Conservation (phyloP, 2,329 filamentous ascomycete genomes). For the Geosmithia flava region DNA sequence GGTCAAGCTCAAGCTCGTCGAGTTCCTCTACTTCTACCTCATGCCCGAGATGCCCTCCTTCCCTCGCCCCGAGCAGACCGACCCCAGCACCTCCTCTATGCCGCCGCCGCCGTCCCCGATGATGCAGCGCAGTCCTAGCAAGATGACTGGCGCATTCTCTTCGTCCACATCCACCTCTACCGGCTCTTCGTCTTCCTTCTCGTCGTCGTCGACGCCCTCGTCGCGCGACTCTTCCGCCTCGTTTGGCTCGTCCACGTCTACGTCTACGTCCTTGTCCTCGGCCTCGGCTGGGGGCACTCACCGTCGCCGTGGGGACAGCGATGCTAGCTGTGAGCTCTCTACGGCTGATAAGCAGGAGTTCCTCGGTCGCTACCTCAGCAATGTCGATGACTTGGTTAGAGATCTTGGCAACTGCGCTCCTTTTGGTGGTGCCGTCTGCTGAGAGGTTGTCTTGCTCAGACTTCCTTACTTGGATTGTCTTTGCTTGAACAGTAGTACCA, state of each 20-base stretch:
- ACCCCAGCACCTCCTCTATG: too few relatives aligned
- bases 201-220: conserved; percentile 14
- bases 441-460: conserved; percentile 1
- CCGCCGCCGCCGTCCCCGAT: conserved; percentile 36
- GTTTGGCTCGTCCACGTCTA: conserved; percentile 14
- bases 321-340: conserved; percentile 36
- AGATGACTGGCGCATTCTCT: conserved; percentile 46
- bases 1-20: conserved; percentile 91
- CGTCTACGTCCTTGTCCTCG: not conserved
- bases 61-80: conserved; percentile 31
- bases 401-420: conserved; percentile 71
- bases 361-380: conserved; percentile 65
- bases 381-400: conserved; percentile 73
- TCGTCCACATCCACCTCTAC: conserved; percentile 12
- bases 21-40: conserved; percentile 97
- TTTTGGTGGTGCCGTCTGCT: conserved; percentile 50
- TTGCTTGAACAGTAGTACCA: not conserved
- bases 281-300: not conserved
- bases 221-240: not conserved
- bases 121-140: conserved; percentile 56
- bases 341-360: conserved; percentile 75
- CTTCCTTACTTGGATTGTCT: not conserved
- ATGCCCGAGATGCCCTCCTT: conserved; percentile 72
- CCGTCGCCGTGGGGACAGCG: conserved; percentile 15
- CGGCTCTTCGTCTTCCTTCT: conserved; percentile 2